phyloP scores from a whole-genome alignment of 306 rosid genomes.

The cucumber (Cucumis sativus) region Cucumber_9930_V3 NC_026656.2:367501-368000 shows the following conservation, averaged over 20 bases:
- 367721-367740: background rate
- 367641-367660: conserved; percentile 78
- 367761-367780: no score
- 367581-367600: conserved; percentile 99
- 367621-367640: conserved; percentile 96
- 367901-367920: conserved; percentile 55
- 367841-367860: conserved; percentile 59
- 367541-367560: conserved; percentile 99
- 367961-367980: background rate
- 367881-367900: conserved; percentile 89
- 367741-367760: background rate
- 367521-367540: background rate
- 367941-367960: conserved; percentile 34
- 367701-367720: background rate
- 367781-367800: background rate
- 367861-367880: conserved; percentile 93
- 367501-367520: background rate
- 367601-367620: conserved; percentile 98
- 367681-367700: conserved; percentile 61
- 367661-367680: conserved; percentile 65
- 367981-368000: background rate
- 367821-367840: conserved; percentile 72
- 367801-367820: conserved; percentile 26
- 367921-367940: conserved; percentile 81
- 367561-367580: conserved; percentile 96